Evolutionary conservation across 257 asterid species (phyloP).

Genomic region (Solanum megistacrolobum): DNA sequence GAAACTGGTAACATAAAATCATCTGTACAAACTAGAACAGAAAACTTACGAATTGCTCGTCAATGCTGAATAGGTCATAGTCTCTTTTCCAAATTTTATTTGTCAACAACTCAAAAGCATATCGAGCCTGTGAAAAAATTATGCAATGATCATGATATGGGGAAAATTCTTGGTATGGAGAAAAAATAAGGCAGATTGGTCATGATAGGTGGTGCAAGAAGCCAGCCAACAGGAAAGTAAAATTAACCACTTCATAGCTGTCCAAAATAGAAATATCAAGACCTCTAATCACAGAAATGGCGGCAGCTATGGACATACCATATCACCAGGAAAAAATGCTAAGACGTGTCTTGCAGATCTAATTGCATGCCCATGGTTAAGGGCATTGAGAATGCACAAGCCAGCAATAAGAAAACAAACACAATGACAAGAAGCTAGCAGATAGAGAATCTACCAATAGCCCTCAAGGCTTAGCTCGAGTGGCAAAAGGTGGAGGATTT

Average conservation of each 20-base stretch:
- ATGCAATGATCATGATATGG: not conserved
- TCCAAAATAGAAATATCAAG: not conserved
- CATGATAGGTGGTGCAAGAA: not conserved
- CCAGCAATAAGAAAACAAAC: not conserved
- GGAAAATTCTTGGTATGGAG: not conserved
- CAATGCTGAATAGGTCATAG: slow-evolving; percentile 67
- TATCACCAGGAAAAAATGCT: not conserved
- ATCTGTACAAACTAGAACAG: slow-evolving; percentile 1
- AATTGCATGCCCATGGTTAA: not conserved
- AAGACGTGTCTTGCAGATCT: not conserved
- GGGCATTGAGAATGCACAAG: not conserved
- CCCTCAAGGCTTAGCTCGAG: no score
- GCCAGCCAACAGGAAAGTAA: not conserved
- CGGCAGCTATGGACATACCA: not conserved
- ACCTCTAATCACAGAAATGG: not conserved
- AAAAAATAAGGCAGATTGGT: not conserved
- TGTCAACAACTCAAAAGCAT: slow-evolving; percentile 86
- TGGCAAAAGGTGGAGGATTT: no score
- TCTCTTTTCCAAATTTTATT: slow-evolving; percentile 87
- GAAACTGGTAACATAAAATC: not conserved
- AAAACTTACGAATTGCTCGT: slow-evolving; percentile 62
- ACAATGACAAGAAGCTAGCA: not conserved
- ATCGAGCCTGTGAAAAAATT: slow-evolving; percentile 60
- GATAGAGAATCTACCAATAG: not conserved
- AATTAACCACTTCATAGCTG: not conserved